Evolutionary conservation across 2,329 filamentous ascomycete genomes (phyloP).

Genomic region (Mycocentrospora acerina): DNA sequence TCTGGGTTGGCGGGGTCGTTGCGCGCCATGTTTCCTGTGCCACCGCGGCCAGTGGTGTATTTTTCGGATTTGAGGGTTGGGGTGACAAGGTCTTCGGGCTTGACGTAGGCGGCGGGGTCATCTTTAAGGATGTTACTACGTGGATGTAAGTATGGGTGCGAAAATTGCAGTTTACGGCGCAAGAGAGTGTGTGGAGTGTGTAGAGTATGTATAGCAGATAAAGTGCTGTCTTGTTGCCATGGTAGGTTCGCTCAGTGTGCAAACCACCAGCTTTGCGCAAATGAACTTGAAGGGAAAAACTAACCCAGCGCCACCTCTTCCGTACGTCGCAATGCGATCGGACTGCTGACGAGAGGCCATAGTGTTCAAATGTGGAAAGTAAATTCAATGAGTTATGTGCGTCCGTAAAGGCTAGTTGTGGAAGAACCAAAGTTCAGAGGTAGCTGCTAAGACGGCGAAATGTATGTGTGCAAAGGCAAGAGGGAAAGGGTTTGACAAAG

Average conservation of each 20-base stretch:
- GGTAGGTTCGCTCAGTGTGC: too few relatives aligned
- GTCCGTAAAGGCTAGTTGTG: neutral
- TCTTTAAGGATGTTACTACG: conserved; percentile 53
- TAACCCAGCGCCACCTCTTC: conserved; percentile 70
- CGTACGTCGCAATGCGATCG: conserved; percentile 57
- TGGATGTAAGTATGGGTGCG: conserved; percentile 5
- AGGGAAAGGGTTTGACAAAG: conserved; percentile 10
- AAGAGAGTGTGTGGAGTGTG: too few relatives aligned
- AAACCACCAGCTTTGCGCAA: neutral
- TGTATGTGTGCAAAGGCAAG: conserved; percentile 6
- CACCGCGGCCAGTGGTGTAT: conserved; percentile 87
- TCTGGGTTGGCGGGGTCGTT: conserved; percentile 66
- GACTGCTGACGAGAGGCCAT: conserved; percentile 28
- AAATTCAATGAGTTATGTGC: neutral
- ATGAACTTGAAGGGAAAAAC: conserved; percentile 3
- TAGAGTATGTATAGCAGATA: neutral
- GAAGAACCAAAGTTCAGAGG: neutral
- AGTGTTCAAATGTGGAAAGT: conserved; percentile 1
- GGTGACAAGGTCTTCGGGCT: conserved; percentile 68
- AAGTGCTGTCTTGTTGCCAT: neutral
- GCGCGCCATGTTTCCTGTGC: conserved; percentile 84
- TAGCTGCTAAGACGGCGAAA: neutral
- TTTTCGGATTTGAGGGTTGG: conserved; percentile 80
- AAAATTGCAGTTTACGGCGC: too few relatives aligned
- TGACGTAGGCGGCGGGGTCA: conserved; percentile 34